Evolutionary conservation across 176 grass and related monocot species (phyloP), one percentile per base, ranked within the genome.

Genomic region (Tillandsia leiboldiana): DNA sequence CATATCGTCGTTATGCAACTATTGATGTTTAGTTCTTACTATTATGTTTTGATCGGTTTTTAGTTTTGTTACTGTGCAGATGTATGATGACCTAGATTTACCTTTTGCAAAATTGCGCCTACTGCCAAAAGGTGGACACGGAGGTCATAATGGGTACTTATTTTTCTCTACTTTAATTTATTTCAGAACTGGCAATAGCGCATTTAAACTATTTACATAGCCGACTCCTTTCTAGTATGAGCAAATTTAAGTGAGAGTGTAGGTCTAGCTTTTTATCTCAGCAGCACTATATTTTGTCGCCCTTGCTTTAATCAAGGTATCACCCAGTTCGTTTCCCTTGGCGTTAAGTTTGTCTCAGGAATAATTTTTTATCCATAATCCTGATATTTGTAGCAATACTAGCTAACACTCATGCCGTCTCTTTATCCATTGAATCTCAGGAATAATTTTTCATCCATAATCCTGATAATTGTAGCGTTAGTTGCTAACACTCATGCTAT

Each of bases 61-160:
- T 71, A 3, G 71, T 42, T 9, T 66, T 67, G 2, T 69, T 75
- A 33, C 56, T 49, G 68, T 82, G n/a, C 69, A 91, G 92, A 96
- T 91, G 63, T 91, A 96, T 11, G 88, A 96, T 76, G 92, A 96
- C 72, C 83, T 91, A 49, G 91, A 96, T 64, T 70, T 96, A 64
- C 85, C 92, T 70, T 96, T 91, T 76, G 88, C 85, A 10, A 96
- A 96, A 81, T 66, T 96, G 66, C 85, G 88, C 12, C 73, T 96
- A 77, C 75, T 96, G 48, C 85, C 92, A 73, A 96, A 96, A 76
- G 88, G 88, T 54, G 92, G 92, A 33, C 92, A 96, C 76, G 92
- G 92, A 51, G 92, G 92, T 2, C 92, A 96, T 58, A 88, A 96
- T 63, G 88, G 92, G 92, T 96, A 88, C 17, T 77, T n/a, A 53